Evolutionary conservation across 139 green algal species (phyloP).

Genomic region (Desmodesmus armatus): DNA sequence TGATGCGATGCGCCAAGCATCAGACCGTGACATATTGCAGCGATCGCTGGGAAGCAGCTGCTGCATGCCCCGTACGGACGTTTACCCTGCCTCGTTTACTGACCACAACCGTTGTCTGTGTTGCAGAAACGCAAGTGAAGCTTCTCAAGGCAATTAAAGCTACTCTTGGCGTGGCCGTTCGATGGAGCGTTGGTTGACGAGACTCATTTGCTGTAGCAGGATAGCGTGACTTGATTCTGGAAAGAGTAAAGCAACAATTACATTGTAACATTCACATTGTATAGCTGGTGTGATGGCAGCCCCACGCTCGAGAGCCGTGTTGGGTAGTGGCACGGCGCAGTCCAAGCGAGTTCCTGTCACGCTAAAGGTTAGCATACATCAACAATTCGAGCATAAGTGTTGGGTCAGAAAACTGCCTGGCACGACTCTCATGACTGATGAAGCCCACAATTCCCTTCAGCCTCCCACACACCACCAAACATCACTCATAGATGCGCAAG

Average conservation of each 20-base stretch:
- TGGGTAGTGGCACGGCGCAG: background rate
- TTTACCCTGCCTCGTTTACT: background rate
- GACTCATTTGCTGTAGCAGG: background rate
- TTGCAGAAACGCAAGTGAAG: constrained; percentile 8
- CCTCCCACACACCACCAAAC: no score
- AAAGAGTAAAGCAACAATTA: background rate
- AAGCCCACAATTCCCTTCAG: no score
- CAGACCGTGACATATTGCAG: background rate
- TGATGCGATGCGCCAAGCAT: background rate
- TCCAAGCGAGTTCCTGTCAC: background rate
- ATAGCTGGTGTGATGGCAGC: background rate
- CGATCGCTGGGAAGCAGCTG: background rate
- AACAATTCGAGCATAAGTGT: no score
- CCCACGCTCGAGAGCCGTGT: no score
- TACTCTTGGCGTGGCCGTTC: background rate
- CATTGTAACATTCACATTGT: background rate
- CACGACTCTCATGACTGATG: no score
- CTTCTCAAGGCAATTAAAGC: background rate
- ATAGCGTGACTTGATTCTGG: background rate
- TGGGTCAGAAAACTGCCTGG: no score
- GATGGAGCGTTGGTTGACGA: background rate
- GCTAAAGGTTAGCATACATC: background rate
- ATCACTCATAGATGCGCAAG: no score
- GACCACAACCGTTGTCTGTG: background rate
- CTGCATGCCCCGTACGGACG: background rate